A percentile compares a stretch with the other conserved stretches of the same genome.
phyloP scores from a whole-genome alignment of 306 rosid species.

The Chamaecrista fasciculata region DNA sequence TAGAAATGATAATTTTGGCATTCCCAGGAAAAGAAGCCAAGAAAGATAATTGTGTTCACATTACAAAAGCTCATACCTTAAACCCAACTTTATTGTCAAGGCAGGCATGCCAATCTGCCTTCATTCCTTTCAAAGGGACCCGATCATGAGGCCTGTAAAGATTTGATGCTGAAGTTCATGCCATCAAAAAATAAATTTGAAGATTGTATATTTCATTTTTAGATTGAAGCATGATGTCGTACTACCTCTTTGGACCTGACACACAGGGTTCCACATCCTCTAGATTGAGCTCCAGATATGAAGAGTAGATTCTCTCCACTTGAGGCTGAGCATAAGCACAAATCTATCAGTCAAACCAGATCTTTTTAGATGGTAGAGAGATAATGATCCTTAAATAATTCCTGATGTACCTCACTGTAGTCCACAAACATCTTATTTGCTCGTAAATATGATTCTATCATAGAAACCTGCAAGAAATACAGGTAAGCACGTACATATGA shows the following conservation, averaged over 20 bases:
- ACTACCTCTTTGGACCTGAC: slow-evolving; percentile 96
- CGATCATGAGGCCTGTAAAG: slow-evolving; percentile 92
- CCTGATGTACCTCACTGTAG: slow-evolving; percentile 64
- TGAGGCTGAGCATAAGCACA: slow-evolving; percentile 64
- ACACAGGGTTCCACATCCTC: slow-evolving; percentile 86
- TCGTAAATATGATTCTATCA: slow-evolving; percentile 79
- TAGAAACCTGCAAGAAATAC: slow-evolving; percentile 56
- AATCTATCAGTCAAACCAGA: slow-evolving; percentile 31
- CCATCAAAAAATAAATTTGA: slow-evolving; percentile 18
- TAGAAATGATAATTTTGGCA: background rate
- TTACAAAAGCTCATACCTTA: slow-evolving; percentile 55
- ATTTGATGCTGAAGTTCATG: slow-evolving; percentile 29
- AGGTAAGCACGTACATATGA: slow-evolving; percentile 39
- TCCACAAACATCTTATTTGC: slow-evolving; percentile 93
- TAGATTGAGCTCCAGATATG: slow-evolving; percentile 72
- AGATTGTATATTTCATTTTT: background rate
- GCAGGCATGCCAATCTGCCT: slow-evolving; percentile 88
- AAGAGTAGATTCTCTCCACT: slow-evolving; percentile 74
- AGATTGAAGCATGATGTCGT: slow-evolving; percentile 19
- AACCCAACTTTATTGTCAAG: slow-evolving; percentile 92
- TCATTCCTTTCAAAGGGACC: slow-evolving; percentile 89
- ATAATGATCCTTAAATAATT: background rate
- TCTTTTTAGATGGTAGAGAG: background rate
- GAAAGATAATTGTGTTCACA: background rate
- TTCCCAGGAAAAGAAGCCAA: slow-evolving; percentile 1